Percentiles rank a stretch among this genome's conserved stretches.
Evolutionary conservation across 2,329 filamentous ascomycete species (phyloP).

Genomic region (Biscogniauxia mediterranea): DNA sequence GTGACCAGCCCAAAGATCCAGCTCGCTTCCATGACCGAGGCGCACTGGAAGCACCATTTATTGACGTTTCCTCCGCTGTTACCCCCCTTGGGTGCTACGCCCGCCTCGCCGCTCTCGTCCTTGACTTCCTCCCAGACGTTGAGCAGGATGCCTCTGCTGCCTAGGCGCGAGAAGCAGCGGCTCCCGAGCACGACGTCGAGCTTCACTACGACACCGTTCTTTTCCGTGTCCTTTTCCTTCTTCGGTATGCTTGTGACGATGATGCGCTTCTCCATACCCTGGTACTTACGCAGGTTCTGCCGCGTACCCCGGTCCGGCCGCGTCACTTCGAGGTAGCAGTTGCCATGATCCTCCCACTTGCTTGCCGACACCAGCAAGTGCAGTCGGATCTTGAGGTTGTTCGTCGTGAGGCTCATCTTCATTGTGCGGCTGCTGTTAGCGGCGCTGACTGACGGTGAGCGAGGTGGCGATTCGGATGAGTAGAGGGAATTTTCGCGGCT

Average conservation of each 20-base stretch:
- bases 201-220: slow-evolving; percentile 51
- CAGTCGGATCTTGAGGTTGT: slow-evolving; percentile 81
- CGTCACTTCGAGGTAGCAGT: slow-evolving; percentile 79
- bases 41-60: slow-evolving; percentile 64
- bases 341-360: slow-evolving; percentile 91
- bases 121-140: slow-evolving; percentile 81
- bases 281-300: slow-evolving; percentile 57
- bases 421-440: slow-evolving; percentile 44
- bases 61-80: slow-evolving; percentile 52
- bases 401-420: slow-evolving; percentile 61
- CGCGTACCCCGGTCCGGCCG: slow-evolving; percentile 64
- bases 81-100: slow-evolving; percentile 49
- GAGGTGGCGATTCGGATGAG: slow-evolving; percentile 52
- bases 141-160: slow-evolving; percentile 81
- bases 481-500: slow-evolving; percentile 60
- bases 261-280: slow-evolving; percentile 80
- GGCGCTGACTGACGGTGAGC: slow-evolving; percentile 58
- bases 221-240: slow-evolving; percentile 52
- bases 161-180: slow-evolving; percentile 80
- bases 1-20: slow-evolving; percentile 58
- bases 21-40: slow-evolving; percentile 49
- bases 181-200: slow-evolving; percentile 84
- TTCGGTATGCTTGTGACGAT: slow-evolving; percentile 71
- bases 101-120: slow-evolving; percentile 57
- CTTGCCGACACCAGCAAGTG: slow-evolving; percentile 74